Conservation (phyloP, 441 rosid species). For the Syzygium syzygioides region DNA sequence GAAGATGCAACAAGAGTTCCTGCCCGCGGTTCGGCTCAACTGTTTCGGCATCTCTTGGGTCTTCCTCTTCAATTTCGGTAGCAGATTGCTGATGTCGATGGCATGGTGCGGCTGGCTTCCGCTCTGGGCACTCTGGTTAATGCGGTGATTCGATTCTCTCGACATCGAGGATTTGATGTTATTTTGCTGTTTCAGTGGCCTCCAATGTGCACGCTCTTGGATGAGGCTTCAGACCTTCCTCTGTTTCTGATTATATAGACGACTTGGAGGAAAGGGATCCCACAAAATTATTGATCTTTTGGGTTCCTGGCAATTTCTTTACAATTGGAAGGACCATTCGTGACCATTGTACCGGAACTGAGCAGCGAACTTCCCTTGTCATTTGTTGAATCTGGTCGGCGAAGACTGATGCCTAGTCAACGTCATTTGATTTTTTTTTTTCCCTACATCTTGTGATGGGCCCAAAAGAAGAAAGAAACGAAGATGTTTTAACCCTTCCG, state of each 20-base stretch:
- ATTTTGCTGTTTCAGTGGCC: not conserved
- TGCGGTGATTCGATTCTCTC: not conserved
- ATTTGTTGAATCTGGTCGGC: not conserved
- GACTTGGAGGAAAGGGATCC: not conserved
- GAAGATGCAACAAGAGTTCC: slow-evolving; percentile 52
- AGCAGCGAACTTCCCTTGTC: not conserved
- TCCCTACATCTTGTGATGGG: not conserved
- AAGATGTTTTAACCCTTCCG: not conserved
- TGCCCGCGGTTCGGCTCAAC: slow-evolving; percentile 43
- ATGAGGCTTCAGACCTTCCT: not conserved
- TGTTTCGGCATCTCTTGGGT: slow-evolving; percentile 22
- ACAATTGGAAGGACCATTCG: not conserved
- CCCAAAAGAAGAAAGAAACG: not conserved
- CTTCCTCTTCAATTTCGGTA: slow-evolving; percentile 9
- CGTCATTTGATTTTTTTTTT: not conserved
- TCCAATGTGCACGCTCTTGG: not conserved
- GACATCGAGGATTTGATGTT: not conserved
- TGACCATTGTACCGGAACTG: not conserved
- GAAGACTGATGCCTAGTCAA: not conserved
- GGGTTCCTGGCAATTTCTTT: not conserved
- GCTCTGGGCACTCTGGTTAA: not conserved
- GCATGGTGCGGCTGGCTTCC: slow-evolving; percentile 9
- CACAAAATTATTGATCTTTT: not conserved
- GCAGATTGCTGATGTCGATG: slow-evolving; percentile 6
- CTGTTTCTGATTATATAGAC: not conserved